A percentile compares a stretch with the other conserved stretches of the same genome.
Conservation (phyloP, 768 basidiomycete species). For the Tricholoma terreum region DNA sequence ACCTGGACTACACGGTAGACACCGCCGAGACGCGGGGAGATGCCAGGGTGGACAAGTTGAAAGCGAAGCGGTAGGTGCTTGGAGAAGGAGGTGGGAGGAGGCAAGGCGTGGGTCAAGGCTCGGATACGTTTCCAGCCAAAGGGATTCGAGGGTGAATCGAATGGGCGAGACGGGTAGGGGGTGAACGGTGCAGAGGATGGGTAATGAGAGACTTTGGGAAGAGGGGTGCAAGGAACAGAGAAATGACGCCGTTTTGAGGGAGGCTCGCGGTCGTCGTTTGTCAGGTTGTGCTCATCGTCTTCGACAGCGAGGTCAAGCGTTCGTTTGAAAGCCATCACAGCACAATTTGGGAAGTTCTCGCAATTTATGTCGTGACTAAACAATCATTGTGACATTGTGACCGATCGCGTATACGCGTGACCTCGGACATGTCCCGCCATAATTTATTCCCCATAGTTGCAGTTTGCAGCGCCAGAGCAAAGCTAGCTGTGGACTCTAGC, state of each 20-base stretch:
- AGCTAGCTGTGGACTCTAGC: no score
- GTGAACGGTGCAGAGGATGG: constrained; percentile 30
- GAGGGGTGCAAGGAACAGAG: constrained; percentile 22
- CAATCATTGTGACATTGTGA: constrained; percentile 15
- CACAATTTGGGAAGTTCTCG: neutral
- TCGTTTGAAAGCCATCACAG: constrained; percentile 18
- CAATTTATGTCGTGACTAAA: constrained; percentile 4
- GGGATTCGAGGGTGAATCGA: constrained; percentile 70
- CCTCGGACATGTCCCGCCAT: neutral
- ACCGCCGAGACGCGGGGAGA: constrained; percentile 39
- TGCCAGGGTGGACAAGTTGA: constrained; percentile 46
- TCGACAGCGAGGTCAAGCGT: constrained; percentile 12
- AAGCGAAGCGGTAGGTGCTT: constrained; percentile 64
- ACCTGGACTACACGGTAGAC: no score
- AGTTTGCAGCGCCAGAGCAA: no score
- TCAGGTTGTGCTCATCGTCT: constrained; percentile 1
- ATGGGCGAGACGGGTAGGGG: constrained; percentile 47
- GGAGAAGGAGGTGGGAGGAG: constrained; percentile 46
- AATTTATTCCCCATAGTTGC: no score
- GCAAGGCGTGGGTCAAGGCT: constrained; percentile 36
- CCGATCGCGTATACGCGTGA: constrained; percentile 16
- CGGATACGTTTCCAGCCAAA: constrained; percentile 55
- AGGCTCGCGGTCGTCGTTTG: constrained; percentile 7
- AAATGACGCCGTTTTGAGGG: constrained; percentile 17
- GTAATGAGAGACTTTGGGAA: constrained; percentile 20